Conservation (phyloP, 2,329 filamentous ascomycete species). For the Fusarium denticulatum region DNA sequence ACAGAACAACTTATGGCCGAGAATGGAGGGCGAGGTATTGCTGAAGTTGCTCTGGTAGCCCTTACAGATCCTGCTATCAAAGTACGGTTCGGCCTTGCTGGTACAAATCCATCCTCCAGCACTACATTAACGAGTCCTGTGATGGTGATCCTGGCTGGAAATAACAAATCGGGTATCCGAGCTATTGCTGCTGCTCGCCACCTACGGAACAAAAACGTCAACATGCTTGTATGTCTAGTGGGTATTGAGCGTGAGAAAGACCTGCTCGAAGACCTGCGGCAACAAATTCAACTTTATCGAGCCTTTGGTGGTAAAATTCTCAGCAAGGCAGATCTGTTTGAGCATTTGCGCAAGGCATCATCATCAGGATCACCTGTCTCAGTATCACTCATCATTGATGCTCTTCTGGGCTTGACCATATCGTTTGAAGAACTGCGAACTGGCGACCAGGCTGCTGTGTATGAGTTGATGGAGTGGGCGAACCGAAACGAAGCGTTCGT, state of each 20-base stretch:
- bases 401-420: constrained; percentile 84
- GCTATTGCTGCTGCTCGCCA: constrained; percentile 88
- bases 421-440: constrained; percentile 89
- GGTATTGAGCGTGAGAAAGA: constrained; percentile 86
- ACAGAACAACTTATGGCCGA: constrained; percentile 92
- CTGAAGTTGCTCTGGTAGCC: constrained; percentile 80
- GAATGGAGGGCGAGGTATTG: constrained; percentile 88
- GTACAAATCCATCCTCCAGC: constrained; percentile 47
- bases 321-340: constrained; percentile 69
- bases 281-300: constrained; percentile 85
- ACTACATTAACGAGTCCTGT: constrained; percentile 50
- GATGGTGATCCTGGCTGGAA: constrained; percentile 88
- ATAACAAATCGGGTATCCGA: constrained; percentile 87
- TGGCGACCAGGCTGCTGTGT: constrained; percentile 83
- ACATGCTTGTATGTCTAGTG: constrained; percentile 84
- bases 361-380: constrained; percentile 57
- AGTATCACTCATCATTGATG: constrained; percentile 87
- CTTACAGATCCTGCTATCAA: constrained; percentile 70
- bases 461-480: constrained; percentile 92
- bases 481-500: constrained; percentile 87
- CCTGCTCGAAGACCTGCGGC: constrained; percentile 80
- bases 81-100: constrained; percentile 59
- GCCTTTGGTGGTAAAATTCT: constrained; percentile 81
- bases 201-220: constrained; percentile 82
- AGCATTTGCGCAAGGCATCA: constrained; percentile 62